Evolutionary conservation across 1,139 yeast species (phyloP).

Genomic region (Protomyces inouyei): DNA sequence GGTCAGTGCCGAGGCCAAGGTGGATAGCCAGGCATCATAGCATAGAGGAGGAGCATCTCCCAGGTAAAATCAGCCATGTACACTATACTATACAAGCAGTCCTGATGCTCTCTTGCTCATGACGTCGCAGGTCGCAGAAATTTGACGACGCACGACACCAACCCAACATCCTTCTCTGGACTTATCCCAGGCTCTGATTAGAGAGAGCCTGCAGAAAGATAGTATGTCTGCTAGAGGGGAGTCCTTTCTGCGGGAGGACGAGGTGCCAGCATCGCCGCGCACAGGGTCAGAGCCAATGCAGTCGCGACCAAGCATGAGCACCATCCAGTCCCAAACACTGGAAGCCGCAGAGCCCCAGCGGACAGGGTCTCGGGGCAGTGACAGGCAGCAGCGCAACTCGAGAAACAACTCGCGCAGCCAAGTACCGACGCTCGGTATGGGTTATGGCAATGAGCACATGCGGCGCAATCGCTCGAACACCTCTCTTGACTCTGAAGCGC

Average conservation of each 20-base stretch:
- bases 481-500: constrained; percentile 18
- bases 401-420: constrained; percentile 16
- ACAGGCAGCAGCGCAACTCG: constrained; percentile 1
- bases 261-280: not conserved
- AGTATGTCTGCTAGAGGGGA: too few species aligned
- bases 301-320: not conserved
- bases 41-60: too few species aligned
- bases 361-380: constrained; percentile 19
- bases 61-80: too few species aligned
- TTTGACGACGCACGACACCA: too few species aligned
- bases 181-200: too few species aligned
- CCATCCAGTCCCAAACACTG: not conserved
- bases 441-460: constrained; percentile 1
- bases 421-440: constrained; percentile 17
- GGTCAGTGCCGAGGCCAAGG: not conserved
- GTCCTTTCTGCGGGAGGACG: not conserved
- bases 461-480: constrained; percentile 12
- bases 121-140: too few species aligned
- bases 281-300: not conserved
- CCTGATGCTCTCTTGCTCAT: too few species aligned
- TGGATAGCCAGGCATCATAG: not conserved
- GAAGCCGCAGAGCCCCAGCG: constrained; percentile 10
- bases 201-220: too few species aligned
- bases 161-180: too few species aligned
- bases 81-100: too few species aligned